phyloP scores from a whole-genome alignment of 2,329 filamentous ascomycete genomes.

The Polytolypa hystricis region DNA sequence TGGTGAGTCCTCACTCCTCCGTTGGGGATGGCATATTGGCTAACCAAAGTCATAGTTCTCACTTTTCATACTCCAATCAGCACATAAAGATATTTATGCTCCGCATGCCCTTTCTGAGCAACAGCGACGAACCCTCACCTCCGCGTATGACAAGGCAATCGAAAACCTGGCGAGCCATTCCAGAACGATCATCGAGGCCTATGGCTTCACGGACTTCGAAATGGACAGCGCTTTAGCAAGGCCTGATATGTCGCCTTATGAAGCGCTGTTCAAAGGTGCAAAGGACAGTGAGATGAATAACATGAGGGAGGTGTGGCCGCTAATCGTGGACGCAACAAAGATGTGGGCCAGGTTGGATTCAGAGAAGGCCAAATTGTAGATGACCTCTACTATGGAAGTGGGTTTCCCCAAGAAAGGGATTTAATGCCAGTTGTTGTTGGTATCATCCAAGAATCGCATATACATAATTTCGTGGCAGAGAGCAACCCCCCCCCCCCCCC shows the following conservation, averaged over 20 bases:
- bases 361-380: slow-evolving; percentile 12
- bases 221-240: slow-evolving; percentile 17
- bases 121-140: slow-evolving; percentile 9
- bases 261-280: slow-evolving; percentile 15
- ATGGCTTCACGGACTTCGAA: slow-evolving; percentile 17
- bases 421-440: too few species aligned
- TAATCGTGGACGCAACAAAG: slow-evolving; percentile 14
- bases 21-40: background rate
- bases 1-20: slow-evolving; percentile 6
- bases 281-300: slow-evolving; percentile 18
- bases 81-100: slow-evolving; percentile 11
- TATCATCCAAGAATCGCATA: too few species aligned
- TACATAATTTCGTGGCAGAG: too few species aligned
- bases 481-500: too few species aligned
- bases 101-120: slow-evolving; percentile 7
- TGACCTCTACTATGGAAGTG: background rate
- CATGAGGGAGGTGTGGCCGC: slow-evolving; percentile 13
- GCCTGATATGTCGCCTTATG: slow-evolving; percentile 15
- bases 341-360: slow-evolving; percentile 11
- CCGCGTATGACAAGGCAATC: slow-evolving; percentile 13
- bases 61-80: slow-evolving; percentile 13
- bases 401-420: too few species aligned
- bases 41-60: slow-evolving; percentile 11
- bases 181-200: slow-evolving; percentile 15
- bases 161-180: slow-evolving; percentile 12